Conservation (phyloP, 2,329 filamentous ascomycete species). For the Calonectria pauciramosa region DNA sequence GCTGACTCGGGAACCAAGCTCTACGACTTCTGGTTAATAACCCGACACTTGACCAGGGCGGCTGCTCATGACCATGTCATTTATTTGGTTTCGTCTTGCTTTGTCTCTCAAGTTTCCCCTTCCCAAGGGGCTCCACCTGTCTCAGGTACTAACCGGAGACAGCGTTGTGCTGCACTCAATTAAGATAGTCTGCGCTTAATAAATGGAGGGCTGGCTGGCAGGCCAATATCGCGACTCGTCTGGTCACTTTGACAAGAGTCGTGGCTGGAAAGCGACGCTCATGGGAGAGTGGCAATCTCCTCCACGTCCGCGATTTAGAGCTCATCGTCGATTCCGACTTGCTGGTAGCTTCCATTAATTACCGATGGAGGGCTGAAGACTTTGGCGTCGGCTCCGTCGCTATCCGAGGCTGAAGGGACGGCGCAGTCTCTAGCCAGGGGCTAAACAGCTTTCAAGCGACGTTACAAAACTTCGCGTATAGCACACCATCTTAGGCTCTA, state of each 20-base stretch:
- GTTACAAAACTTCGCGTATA: neutral
- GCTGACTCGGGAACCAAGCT: neutral
- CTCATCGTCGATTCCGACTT: slow-evolving; percentile 10
- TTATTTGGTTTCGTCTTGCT: neutral
- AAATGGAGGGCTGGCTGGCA: slow-evolving; percentile 16
- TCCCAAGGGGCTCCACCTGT: slow-evolving; percentile 38
- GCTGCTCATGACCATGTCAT: neutral
- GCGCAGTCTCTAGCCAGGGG: slow-evolving; percentile 7
- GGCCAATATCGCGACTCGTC: neutral
- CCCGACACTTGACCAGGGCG: slow-evolving; percentile 10
- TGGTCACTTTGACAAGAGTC: slow-evolving; percentile 24
- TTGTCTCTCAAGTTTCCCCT: neutral
- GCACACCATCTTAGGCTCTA: neutral
- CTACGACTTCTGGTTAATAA: neutral
- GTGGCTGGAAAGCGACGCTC: slow-evolving; percentile 31
- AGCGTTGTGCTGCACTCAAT: slow-evolving; percentile 26
- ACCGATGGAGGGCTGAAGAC: neutral
- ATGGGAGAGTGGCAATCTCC: slow-evolving; percentile 1
- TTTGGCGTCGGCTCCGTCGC: slow-evolving; percentile 7
- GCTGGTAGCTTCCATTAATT: neutral
- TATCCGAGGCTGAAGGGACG: slow-evolving; percentile 20
- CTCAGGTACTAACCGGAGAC: slow-evolving; percentile 36
- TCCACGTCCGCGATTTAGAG: neutral
- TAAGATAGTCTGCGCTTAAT: slow-evolving; percentile 25
- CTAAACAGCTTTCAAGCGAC: neutral